These are phyloP conservation scores for Rhizodiscina lignyota DNA, from an alignment of 495 filamentous ascomycete genomes.

Conservation along the genomic window DNA sequence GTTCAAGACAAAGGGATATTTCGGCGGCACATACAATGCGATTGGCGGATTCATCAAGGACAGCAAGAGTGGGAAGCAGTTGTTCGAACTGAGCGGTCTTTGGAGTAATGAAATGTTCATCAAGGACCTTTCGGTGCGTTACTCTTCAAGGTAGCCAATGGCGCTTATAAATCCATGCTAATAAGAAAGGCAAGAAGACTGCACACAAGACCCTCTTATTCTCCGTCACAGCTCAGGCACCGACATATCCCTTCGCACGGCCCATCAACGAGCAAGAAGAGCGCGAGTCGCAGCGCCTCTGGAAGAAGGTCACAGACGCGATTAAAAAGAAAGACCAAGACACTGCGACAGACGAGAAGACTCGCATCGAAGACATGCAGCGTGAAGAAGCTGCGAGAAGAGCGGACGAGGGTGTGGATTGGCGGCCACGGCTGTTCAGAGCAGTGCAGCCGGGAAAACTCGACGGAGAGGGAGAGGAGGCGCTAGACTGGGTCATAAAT, in stretches of 20 bases:
- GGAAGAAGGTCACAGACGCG: constrained; percentile 63
- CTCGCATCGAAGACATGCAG: constrained; percentile 81
- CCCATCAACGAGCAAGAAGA: constrained; percentile 78
- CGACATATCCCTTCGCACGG: constrained; percentile 56
- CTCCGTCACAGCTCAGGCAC: constrained; percentile 60
- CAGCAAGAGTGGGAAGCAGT: constrained; percentile 63
- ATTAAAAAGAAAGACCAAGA: constrained; percentile 75
- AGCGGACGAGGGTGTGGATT: constrained; percentile 67
- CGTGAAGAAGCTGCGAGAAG: constrained; percentile 74
- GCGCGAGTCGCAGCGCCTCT: constrained; percentile 77
- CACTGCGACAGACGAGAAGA: constrained; percentile 86
- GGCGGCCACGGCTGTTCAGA: constrained; percentile 77
- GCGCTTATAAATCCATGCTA: too few relatives aligned
- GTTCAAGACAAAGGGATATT: constrained; percentile 98
- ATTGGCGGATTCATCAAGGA: constrained; percentile 89
- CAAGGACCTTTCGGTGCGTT: constrained; percentile 58
- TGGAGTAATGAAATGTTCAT: constrained; percentile 94
- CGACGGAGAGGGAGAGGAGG: constrained; percentile 64
- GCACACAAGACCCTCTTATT: constrained; percentile 80
- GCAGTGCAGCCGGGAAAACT: constrained; percentile 53
- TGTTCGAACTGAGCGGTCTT: constrained; percentile 79
- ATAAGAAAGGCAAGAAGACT: constrained; percentile 54
- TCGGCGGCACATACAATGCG: constrained; percentile 89
- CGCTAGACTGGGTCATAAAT: constrained; percentile 89
- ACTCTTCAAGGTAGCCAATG: neutral